Percentiles rank a stretch among this genome's conserved stretches.
Evolutionary conservation across 169 alveolate genomes (phyloP).

Genomic region (Prorocentrum cordatum): DNA sequence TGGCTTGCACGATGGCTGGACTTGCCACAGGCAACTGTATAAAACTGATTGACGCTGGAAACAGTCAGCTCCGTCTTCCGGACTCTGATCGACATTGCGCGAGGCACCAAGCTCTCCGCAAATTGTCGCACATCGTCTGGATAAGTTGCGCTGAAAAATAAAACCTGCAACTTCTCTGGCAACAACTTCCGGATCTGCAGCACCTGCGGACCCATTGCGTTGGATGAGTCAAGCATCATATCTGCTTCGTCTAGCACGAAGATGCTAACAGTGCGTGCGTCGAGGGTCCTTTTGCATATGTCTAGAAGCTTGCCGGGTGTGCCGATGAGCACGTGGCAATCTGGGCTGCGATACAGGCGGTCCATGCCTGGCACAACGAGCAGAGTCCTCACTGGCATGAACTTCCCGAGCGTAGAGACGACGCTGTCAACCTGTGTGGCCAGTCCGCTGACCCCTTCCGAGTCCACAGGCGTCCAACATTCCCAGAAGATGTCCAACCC

Average conservation of each 20-base stretch:
- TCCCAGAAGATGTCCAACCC: too few species aligned
- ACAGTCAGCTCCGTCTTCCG: constrained; percentile 92
- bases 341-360: too few species aligned
- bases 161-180: constrained; percentile 80
- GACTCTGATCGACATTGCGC: background rate
- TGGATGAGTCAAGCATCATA: constrained; percentile 82
- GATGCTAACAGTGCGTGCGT: constrained; percentile 75
- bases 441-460: too few species aligned
- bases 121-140: constrained; percentile 83
- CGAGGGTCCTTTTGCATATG: constrained; percentile 82
- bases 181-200: constrained; percentile 77
- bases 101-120: constrained; percentile 83
- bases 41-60: constrained; percentile 92
- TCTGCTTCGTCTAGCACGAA: constrained; percentile 96
- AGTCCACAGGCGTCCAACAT: too few species aligned
- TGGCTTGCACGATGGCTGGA: too few species aligned
- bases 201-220: constrained; percentile 30
- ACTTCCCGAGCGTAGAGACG: too few species aligned
- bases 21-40: too few species aligned
- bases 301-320: constrained; percentile 19
- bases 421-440: too few species aligned
- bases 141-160: constrained; percentile 85
- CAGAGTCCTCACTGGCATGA: too few species aligned
- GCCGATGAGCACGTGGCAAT: constrained; percentile 1
- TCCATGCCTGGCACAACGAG: too few species aligned